These are phyloP conservation scores for Ceratocystiopsis sp. DNA, from an alignment of 2,329 filamentous ascomycete species.

Conservation along the genomic window DNA sequence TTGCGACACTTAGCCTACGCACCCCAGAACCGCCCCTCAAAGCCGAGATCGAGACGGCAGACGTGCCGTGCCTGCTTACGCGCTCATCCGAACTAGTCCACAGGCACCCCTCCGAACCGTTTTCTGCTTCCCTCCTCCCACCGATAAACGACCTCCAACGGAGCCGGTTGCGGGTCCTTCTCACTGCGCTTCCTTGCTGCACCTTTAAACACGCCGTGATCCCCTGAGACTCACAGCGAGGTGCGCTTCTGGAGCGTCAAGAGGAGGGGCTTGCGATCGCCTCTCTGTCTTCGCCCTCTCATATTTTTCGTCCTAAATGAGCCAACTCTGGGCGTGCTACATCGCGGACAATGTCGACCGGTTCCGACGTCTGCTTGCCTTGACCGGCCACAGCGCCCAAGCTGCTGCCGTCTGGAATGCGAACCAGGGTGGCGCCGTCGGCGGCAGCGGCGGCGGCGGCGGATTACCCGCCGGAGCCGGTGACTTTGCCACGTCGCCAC, in stretches of 20 bases:
- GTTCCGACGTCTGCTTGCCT: conserved; percentile 77
- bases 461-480: conserved; percentile 7
- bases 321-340: conserved; percentile 93
- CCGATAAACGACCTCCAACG: background rate
- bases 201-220: conserved; percentile 91
- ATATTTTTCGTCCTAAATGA: conserved; percentile 34
- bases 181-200: conserved; percentile 14
- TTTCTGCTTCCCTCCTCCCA: too few species aligned
- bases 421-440: conserved; percentile 18
- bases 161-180: conserved; percentile 1
- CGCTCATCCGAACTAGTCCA: too few species aligned
- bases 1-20: too few species aligned
- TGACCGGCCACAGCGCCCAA: conserved; percentile 43
- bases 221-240: conserved; percentile 75
- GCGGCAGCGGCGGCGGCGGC: conserved; percentile 7
- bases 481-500: conserved; percentile 2
- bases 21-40: too few species aligned
- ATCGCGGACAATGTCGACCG: conserved; percentile 94
- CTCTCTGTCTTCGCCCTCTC: background rate
- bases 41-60: too few species aligned
- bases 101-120: too few species aligned
- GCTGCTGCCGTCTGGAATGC: conserved; percentile 34
- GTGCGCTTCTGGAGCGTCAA: conserved; percentile 43
- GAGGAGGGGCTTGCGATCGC: conserved; percentile 14
- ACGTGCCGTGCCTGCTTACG: too few species aligned